These are phyloP conservation scores for Limnomonas spitsbergensis DNA, from an alignment of 139 green algal species.

Conservation along the genomic window DNA sequence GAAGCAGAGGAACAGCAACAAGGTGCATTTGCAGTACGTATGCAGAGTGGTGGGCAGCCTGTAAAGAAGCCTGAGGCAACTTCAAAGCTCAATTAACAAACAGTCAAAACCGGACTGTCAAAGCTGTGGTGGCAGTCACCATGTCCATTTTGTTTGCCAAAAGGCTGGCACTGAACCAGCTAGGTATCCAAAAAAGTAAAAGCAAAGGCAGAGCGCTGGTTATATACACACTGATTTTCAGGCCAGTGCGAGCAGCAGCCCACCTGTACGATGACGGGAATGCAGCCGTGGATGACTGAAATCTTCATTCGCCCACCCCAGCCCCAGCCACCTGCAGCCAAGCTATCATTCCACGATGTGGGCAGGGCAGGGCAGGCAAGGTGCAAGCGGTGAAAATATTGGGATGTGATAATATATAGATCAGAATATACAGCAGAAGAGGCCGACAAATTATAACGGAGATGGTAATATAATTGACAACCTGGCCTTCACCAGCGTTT, in stretches of 20 bases:
- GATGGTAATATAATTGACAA: neutral
- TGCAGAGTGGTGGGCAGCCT: neutral
- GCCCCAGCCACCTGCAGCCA: constrained; percentile 17
- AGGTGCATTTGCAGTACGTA: neutral
- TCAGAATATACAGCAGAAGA: neutral
- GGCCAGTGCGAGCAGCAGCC: neutral
- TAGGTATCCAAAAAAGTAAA: no score
- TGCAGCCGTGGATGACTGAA: constrained; percentile 6
- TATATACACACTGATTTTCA: neutral
- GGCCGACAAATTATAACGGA: neutral
- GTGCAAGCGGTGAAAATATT: neutral
- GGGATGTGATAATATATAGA: neutral
- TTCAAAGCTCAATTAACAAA: neutral
- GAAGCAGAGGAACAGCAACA: neutral
- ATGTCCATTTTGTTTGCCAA: neutral
- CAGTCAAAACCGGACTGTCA: neutral
- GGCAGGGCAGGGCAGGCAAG: no score
- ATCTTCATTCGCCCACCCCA: constrained; percentile 21
- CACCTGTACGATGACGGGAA: constrained; percentile 17
- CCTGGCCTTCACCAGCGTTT: neutral
- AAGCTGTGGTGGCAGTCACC: neutral
- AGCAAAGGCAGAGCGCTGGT: no score
- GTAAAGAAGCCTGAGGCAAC: no score
- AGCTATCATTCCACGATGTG: neutral
- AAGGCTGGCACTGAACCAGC: no score